Conservation (phyloP, 2,329 filamentous ascomycete genomes). For the Pseudocercospora ulei region DNA sequence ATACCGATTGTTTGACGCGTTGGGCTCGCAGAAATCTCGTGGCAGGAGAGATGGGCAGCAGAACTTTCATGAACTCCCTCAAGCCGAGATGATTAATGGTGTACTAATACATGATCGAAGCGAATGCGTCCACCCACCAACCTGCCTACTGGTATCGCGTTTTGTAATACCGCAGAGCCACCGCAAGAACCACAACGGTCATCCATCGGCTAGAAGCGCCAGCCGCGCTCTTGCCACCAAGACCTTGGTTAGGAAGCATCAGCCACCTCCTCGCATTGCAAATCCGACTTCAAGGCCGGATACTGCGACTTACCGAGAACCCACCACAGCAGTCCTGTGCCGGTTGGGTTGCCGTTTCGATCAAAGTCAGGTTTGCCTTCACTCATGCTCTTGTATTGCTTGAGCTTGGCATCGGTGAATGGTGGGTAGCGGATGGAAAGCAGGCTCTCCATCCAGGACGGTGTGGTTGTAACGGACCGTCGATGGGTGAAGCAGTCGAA, state of each 20-base stretch:
- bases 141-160: conserved; percentile 13
- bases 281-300: conserved; percentile 7
- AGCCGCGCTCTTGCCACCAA: conserved; percentile 28
- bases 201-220: conserved; percentile 29
- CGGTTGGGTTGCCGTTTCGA: conserved; percentile 42
- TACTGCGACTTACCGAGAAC: conserved; percentile 23
- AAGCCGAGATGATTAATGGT: too few species aligned
- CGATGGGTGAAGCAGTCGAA: conserved; percentile 61
- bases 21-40: too few species aligned
- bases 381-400: conserved; percentile 44
- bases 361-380: conserved; percentile 52
- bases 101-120: too few species aligned
- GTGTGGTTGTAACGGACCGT: conserved; percentile 52
- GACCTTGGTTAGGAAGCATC: conserved; percentile 15
- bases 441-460: conserved; percentile 57
- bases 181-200: conserved; percentile 23
- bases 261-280: conserved; percentile 8
- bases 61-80: too few species aligned
- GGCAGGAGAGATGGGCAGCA: too few species aligned
- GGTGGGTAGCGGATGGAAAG: conserved; percentile 59
- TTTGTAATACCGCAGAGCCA: conserved; percentile 17
- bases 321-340: conserved; percentile 28
- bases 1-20: too few species aligned
- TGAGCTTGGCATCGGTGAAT: conserved; percentile 47
- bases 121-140: too few species aligned